Evolutionary conservation across 345 rosid species (phyloP).

Genomic region (Eucalyptus virginea): DNA sequence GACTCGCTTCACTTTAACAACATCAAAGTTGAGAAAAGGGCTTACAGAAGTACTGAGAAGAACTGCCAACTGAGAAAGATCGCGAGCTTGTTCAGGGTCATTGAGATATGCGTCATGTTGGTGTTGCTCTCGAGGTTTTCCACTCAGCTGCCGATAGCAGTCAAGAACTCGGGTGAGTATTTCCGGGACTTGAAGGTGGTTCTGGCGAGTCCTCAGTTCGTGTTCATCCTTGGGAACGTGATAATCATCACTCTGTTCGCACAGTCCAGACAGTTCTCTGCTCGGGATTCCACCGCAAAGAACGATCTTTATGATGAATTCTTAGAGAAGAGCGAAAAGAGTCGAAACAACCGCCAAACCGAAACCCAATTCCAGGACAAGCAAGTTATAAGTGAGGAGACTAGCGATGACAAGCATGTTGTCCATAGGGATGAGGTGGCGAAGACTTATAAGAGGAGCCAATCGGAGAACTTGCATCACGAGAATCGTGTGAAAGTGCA

Average conservation of each 20-base stretch:
- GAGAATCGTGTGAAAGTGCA: neutral
- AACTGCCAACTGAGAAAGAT: slow-evolving; percentile 18
- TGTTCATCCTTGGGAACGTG: slow-evolving; percentile 69
- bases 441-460: slow-evolving; percentile 31
- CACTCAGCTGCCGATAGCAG: slow-evolving; percentile 31
- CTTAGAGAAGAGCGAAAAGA: slow-evolving; percentile 30
- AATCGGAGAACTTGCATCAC: slow-evolving; percentile 27
- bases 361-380: slow-evolving; percentile 12
- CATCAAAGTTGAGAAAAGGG: slow-evolving; percentile 43
- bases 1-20: slow-evolving; percentile 37
- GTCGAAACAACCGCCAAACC: neutral
- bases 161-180: slow-evolving; percentile 45
- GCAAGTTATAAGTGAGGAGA: slow-evolving; percentile 10
- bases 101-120: slow-evolving; percentile 43
- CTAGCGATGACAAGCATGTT: neutral
- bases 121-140: slow-evolving; percentile 51
- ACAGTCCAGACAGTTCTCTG: slow-evolving; percentile 48
- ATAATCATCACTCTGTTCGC: slow-evolving; percentile 65
- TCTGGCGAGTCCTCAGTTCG: slow-evolving; percentile 57
- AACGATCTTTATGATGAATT: slow-evolving; percentile 20
- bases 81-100: slow-evolving; percentile 38
- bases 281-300: slow-evolving; percentile 12
- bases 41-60: slow-evolving; percentile 11
- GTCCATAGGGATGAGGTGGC: neutral
- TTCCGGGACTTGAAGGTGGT: slow-evolving; percentile 34